Conservation (phyloP, 2,329 filamentous ascomycete genomes). For the Fusarium sp. region DNA sequence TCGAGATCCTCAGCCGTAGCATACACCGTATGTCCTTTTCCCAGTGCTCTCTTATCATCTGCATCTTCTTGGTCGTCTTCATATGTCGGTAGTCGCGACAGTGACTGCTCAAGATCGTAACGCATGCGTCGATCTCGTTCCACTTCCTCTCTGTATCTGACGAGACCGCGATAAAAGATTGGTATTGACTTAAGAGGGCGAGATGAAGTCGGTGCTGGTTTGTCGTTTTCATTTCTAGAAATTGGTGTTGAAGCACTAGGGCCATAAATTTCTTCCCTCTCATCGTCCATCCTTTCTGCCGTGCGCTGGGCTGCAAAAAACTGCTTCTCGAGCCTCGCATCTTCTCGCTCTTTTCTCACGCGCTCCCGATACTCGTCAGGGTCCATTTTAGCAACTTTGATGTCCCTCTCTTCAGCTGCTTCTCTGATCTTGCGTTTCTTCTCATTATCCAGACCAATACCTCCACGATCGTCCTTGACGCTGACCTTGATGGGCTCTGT, state of each 20-base stretch:
- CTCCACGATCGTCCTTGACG: slow-evolving; percentile 83
- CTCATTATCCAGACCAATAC: slow-evolving; percentile 86
- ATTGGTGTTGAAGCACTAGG: slow-evolving; percentile 31
- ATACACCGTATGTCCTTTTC: slow-evolving; percentile 66
- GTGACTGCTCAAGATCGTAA: slow-evolving; percentile 74
- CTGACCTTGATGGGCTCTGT: slow-evolving; percentile 81
- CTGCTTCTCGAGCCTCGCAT: slow-evolving; percentile 74
- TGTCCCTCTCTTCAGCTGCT: slow-evolving; percentile 66
- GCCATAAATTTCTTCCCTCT: slow-evolving; percentile 49
- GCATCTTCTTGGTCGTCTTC: slow-evolving; percentile 77
- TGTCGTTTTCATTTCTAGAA: slow-evolving; percentile 40
- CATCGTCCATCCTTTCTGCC: slow-evolving; percentile 79
- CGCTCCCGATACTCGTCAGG: slow-evolving; percentile 80
- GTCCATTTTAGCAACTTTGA: slow-evolving; percentile 72
- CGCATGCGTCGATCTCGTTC: slow-evolving; percentile 76
- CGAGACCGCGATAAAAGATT: slow-evolving; percentile 82
- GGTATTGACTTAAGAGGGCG: slow-evolving; percentile 76
- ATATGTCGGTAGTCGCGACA: slow-evolving; percentile 73
- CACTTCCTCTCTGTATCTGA: slow-evolving; percentile 75
- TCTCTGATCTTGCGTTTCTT: slow-evolving; percentile 82
- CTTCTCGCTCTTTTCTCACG: slow-evolving; percentile 77
- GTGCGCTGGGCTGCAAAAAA: slow-evolving; percentile 84
- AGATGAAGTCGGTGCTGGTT: slow-evolving; percentile 55
- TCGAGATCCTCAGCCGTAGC: slow-evolving; percentile 77
- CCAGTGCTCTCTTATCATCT: slow-evolving; percentile 78